Evolutionary conservation across 202 grass and related monocot genomes (phyloP).

Genomic region (Saccharum hybrid): DNA sequence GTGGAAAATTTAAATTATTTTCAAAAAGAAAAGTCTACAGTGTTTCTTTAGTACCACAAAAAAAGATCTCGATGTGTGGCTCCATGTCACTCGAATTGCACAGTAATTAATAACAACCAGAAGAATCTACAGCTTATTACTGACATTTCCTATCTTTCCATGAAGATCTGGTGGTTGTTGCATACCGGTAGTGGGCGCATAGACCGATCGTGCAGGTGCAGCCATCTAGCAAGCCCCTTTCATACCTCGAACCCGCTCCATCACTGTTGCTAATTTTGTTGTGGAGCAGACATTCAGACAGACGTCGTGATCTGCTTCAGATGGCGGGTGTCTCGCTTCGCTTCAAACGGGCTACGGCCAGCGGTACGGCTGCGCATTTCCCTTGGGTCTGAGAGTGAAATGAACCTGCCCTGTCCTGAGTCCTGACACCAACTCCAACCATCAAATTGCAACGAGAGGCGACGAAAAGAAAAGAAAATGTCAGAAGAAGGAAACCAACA

Average conservation of each 20-base stretch:
- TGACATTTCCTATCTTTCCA: background rate
- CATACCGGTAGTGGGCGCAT: too few species aligned
- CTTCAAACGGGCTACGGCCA: background rate
- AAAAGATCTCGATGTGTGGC: background rate
- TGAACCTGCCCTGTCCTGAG: constrained; percentile 15
- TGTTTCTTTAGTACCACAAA: background rate
- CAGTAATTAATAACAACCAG: too few species aligned
- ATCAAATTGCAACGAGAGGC: background rate
- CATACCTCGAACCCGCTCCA: background rate
- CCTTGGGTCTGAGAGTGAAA: background rate
- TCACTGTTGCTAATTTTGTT: background rate
- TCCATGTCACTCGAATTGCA: background rate
- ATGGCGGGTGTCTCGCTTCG: background rate
- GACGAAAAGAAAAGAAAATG: background rate
- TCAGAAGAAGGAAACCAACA: background rate
- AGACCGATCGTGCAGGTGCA: background rate
- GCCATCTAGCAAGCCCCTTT: background rate
- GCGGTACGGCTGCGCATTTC: background rate
- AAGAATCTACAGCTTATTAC: too few species aligned
- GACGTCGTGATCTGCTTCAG: background rate
- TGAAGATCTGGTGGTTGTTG: background rate
- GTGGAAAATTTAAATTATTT: background rate
- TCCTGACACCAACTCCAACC: background rate
- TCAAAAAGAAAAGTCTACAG: too few species aligned
- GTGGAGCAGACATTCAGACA: background rate